Evolutionary conservation across 202 grass and related monocot genomes (phyloP).

Genomic region (Hordeum pubiflorum): DNA sequence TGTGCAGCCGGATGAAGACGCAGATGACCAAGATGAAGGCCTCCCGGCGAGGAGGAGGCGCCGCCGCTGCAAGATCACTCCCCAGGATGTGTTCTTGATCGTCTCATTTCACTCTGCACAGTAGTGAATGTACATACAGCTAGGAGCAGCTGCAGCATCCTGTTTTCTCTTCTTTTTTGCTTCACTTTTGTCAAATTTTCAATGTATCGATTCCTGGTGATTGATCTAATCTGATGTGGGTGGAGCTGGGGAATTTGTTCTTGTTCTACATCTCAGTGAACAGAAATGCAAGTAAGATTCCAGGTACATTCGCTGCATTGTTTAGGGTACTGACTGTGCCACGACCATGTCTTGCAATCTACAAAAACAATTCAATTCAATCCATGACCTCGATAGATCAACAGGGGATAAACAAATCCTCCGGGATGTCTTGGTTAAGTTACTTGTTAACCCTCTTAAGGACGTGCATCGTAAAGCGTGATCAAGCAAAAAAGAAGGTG

Average conservation of each 20-base stretch:
- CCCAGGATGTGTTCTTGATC: constrained; percentile 94
- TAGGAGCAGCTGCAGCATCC: constrained; percentile 28
- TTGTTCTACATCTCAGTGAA: background rate
- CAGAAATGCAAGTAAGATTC: background rate
- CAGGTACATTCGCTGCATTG: background rate
- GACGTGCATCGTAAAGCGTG: constrained; percentile 21
- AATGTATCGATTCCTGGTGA: constrained; percentile 21
- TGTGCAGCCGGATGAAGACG: constrained; percentile 76
- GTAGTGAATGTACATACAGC: constrained; percentile 32
- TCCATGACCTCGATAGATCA: background rate
- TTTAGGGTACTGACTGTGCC: background rate
- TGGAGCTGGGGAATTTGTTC: background rate
- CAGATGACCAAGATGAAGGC: constrained; percentile 82
- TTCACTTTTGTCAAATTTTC: constrained; percentile 20
- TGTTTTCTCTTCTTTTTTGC: background rate
- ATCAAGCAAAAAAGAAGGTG: constrained; percentile 34
- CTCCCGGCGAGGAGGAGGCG: constrained; percentile 4
- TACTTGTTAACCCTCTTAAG: constrained; percentile 3
- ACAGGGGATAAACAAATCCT: background rate
- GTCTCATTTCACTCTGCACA: background rate
- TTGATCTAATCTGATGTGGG: background rate
- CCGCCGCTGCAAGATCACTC: constrained; percentile 42
- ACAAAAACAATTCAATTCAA: background rate
- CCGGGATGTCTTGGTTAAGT: background rate
- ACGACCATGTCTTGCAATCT: background rate